phyloP scores from a whole-genome alignment of 345 rosid species.

The Eucalyptus shirleyi region DNA sequence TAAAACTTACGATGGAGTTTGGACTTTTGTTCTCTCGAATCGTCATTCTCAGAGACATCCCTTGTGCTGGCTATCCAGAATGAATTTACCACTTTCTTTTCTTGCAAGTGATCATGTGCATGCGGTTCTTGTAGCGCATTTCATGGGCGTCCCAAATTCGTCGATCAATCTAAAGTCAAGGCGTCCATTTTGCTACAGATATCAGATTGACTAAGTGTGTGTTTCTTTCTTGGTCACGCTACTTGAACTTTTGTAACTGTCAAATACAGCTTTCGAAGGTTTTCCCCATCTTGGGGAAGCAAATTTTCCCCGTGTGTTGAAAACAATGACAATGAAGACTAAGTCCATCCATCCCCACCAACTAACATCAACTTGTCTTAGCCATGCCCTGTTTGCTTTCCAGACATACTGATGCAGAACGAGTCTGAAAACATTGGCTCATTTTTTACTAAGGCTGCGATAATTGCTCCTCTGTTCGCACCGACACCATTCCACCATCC shows the following conservation, averaged over 20 bases:
- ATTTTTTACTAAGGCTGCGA: not conserved
- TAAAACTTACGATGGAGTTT: not conserved
- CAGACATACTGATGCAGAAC: not conserved
- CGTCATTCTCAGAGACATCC: not conserved
- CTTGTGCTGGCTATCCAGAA: not conserved
- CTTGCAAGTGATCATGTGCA: not conserved
- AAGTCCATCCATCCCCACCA: not conserved
- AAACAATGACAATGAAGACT: not conserved
- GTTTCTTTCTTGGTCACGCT: not conserved
- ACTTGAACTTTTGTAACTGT: not conserved
- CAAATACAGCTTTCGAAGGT: not conserved
- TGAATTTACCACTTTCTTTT: not conserved
- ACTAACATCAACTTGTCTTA: not conserved
- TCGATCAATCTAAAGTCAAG: not conserved
- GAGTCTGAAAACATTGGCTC: not conserved
- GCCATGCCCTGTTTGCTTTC: not conserved
- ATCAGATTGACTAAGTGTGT: not conserved
- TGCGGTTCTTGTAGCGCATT: not conserved
- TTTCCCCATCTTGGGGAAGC: not conserved
- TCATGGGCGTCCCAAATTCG: not conserved
- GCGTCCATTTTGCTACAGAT: not conserved
- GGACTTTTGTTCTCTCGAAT: not conserved
- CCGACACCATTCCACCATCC: not conserved
- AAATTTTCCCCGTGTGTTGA: not conserved
- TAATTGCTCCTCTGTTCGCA: not conserved